Evolutionary conservation across 495 filamentous ascomycete species (phyloP).

Genomic region (Bryoglossum gracile): DNA sequence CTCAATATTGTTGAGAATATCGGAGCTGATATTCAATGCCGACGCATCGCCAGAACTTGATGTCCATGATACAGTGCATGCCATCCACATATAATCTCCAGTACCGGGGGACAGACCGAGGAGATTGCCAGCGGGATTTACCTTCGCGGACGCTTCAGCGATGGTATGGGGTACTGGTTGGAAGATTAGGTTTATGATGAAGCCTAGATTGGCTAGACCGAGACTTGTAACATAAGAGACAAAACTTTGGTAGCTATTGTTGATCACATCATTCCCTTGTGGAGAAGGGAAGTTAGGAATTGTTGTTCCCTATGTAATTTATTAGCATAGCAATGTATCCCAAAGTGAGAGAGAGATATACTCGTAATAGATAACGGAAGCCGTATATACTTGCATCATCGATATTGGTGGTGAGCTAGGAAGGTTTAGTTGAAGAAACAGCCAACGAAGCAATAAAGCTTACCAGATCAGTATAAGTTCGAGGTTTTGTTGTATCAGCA

Average conservation of each 20-base stretch:
- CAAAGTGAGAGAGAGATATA: neutral
- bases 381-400: conserved; percentile 2
- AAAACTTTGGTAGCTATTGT: neutral
- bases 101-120: neutral
- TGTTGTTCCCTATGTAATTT: conserved; percentile 1
- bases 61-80: neutral
- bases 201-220: neutral
- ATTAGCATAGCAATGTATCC: neutral
- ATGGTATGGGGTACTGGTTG: conserved; percentile 5
- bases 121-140: conserved; percentile 6
- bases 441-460: neutral
- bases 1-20: neutral
- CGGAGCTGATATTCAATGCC: neutral
- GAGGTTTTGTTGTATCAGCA: neutral
- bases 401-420: neutral
- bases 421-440: neutral
- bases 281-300: conserved; percentile 3
- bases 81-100: conserved; percentile 12
- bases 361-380: conserved; percentile 2
- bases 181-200: neutral
- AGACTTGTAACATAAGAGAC: neutral
- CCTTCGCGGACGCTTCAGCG: neutral
- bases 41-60: neutral
- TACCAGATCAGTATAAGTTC: conserved; percentile 2
- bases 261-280: neutral